Percentiles rank a stretch among this genome's conserved stretches.
Conservation (phyloP, 768 basidiomycete species). For the Postia placenta region DNA sequence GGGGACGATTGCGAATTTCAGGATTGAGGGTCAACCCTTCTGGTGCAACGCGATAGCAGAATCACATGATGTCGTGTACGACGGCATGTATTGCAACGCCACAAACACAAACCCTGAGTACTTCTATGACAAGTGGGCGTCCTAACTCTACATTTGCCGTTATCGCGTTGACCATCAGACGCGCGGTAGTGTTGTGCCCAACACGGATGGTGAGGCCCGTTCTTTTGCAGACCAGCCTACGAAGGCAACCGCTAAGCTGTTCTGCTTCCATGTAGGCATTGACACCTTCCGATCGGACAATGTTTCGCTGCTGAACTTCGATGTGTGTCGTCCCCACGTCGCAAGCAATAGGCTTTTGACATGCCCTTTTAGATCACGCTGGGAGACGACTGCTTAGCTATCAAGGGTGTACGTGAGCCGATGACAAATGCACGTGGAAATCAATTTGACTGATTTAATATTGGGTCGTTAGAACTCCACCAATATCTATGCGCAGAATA, state of each 20-base stretch:
- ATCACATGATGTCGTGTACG: constrained; percentile 41
- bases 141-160: neutral
- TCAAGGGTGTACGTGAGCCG: constrained; percentile 38
- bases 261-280: constrained; percentile 32
- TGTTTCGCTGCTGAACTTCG: constrained; percentile 48
- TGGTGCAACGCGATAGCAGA: constrained; percentile 56
- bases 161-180: neutral
- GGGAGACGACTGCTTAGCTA: constrained; percentile 57
- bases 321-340: constrained; percentile 24
- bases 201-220: constrained; percentile 44
- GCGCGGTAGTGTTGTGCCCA: constrained; percentile 41
- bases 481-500: constrained; percentile 40
- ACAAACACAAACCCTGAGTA: constrained; percentile 48
- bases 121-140: constrained; percentile 39
- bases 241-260: neutral
- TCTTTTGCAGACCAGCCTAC: neutral
- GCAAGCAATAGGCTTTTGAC: neutral
- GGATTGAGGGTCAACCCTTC: constrained; percentile 50
- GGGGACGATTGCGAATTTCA: constrained; percentile 41
- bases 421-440: no score
- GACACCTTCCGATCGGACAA: constrained; percentile 48
- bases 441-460: neutral
- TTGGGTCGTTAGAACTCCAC: constrained; percentile 41
- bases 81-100: constrained; percentile 56
- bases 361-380: constrained; percentile 33